Evolutionary conservation across 2,329 filamentous ascomycete species (phyloP).

Genomic region (Penicillium sumatraense): DNA sequence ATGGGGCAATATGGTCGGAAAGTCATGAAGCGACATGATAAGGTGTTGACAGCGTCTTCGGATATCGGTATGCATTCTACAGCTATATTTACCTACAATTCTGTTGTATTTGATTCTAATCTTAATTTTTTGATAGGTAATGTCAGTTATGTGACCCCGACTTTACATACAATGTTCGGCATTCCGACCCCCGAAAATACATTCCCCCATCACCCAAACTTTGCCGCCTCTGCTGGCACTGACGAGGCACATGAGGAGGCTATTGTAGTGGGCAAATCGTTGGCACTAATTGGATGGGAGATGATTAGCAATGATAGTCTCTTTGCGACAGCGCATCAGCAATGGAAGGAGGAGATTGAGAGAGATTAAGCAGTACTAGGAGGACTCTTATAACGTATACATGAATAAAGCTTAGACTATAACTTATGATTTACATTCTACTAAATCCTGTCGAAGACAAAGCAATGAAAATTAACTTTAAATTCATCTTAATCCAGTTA

Average conservation of each 20-base stretch:
- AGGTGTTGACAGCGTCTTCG: constrained; percentile 49
- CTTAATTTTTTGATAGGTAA: constrained; percentile 45
- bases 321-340: constrained; percentile 27
- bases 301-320: constrained; percentile 31
- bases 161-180: constrained; percentile 55
- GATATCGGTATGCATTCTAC: constrained; percentile 54
- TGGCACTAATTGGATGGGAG: constrained; percentile 46
- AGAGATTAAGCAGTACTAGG: constrained; percentile 1
- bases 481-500: too few relatives aligned
- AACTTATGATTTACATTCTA: too few relatives aligned
- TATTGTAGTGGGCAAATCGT: constrained; percentile 51
- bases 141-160: constrained; percentile 53
- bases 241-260: constrained; percentile 48
- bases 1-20: constrained; percentile 49
- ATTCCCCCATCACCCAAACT: constrained; percentile 45
- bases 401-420: too few relatives aligned
- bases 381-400: too few relatives aligned
- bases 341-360: constrained; percentile 31
- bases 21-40: constrained; percentile 42
- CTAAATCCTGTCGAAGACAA: too few relatives aligned
- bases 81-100: too few relatives aligned
- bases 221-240: constrained; percentile 51
- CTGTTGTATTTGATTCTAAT: background rate
- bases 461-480: too few relatives aligned
- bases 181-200: constrained; percentile 46